Evolutionary conservation across 345 rosid genomes (phyloP), one percentile per base, ranked within the genome.

Genomic region (Gossypium rotundifolium): DNA sequence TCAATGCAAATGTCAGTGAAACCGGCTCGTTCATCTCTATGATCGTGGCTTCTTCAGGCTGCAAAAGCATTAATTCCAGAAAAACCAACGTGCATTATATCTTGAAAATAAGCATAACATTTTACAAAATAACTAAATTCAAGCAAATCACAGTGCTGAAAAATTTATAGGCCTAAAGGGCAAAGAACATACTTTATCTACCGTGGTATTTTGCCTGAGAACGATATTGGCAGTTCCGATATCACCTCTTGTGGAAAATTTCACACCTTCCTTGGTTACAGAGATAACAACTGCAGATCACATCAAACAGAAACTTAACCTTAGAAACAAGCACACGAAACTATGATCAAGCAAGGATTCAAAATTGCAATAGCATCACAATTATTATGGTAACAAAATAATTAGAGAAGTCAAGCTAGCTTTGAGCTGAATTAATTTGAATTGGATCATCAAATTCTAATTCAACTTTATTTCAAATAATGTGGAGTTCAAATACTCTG

Each of bases 11-110:
- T 57, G 99, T 90, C 83, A 95, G 78, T 0, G 99, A 85, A 11
- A 95, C 96, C 1, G 99, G 98, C 77, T 95, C 99, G 1, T 86
- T 87, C 98, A 93, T 95, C 88, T 95, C 98, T 11, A 95, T 79
- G 8, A 86, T 72, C 42, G 90, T 91, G 1, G 98, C 93, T 65
- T 95, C 97, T 74, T 95, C 99, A 2, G 99, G 99, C 99, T 95
- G 89, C 74, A 87, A 80, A 33, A 77, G 54, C 49, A n/a, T n/a
- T 45, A 79, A 48, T 49, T 33, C 40, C 40, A 33, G 40, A 33
- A 33, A 33, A 33, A 3, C 4, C 61, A 20, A 20, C 4, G 2
- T 55, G 2, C 22, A 17, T 52, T 2, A 4, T 52, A 53, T 17
- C 14, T 46, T 46, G 14, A 16, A 46, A 46, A 11, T 12, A 46